These are phyloP conservation scores for Pelargonium exstipulatum DNA, from an alignment of 441 rosid genomes.

Conservation along the genomic window DNA sequence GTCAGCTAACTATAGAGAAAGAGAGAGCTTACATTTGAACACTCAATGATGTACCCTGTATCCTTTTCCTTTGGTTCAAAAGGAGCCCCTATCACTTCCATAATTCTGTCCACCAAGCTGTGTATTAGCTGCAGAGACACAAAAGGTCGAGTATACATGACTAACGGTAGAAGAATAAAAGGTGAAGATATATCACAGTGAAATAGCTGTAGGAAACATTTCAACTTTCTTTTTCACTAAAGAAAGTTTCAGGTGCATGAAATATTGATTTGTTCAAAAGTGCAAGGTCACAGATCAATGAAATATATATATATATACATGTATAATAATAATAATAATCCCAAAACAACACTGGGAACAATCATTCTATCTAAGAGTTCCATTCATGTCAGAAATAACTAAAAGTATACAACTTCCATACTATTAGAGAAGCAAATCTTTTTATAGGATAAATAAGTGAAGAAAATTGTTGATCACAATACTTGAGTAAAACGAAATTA, in stretches of 20 bases:
- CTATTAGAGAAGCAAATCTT: neutral
- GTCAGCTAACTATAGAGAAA: neutral
- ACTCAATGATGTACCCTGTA: conserved; percentile 55
- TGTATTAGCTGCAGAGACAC: conserved; percentile 63
- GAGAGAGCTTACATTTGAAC: conserved; percentile 50
- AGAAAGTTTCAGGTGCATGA: too few species aligned
- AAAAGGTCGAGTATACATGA: neutral
- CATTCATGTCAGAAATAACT: neutral
- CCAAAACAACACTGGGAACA: neutral
- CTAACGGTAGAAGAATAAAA: neutral
- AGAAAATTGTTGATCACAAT: neutral
- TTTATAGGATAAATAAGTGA: neutral
- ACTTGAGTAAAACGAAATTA: neutral
- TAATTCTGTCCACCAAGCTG: conserved; percentile 77
- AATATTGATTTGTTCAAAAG: too few species aligned
- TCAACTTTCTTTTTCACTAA: too few species aligned
- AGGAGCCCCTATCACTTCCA: conserved; percentile 78
- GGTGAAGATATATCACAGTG: too few species aligned
- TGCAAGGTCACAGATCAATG: too few species aligned
- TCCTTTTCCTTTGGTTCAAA: conserved; percentile 45
- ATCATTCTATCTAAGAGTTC: neutral
- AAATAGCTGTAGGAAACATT: too few species aligned
- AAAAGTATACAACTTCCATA: neutral
- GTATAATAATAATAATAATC: neutral
- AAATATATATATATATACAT: too few species aligned